Base-by-base conservation (phyloP, 2,329 filamentous ascomycete species). In the Phialocephala subalpina region DNA sequence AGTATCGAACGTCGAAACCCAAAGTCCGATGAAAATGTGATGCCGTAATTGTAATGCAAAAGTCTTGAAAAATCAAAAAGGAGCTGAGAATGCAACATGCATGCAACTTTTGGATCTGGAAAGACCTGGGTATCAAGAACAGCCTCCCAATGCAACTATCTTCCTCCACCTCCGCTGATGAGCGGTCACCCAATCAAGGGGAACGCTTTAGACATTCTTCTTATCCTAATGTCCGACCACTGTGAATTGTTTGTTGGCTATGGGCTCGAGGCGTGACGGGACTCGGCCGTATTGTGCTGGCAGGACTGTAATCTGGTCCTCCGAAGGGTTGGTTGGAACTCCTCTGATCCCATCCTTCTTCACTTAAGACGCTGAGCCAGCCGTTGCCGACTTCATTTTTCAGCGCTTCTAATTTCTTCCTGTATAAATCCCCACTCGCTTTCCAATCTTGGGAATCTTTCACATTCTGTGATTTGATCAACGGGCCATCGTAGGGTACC, bases 331-430 rank as follows among this genome's bases (percentile, higher is more conserved):
- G 68, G 36, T 73, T 70, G 8, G 67, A 38, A 52, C 69, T 70
- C 60, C 74, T 75, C 59, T 75, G 74, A 68, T 88, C 84, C 87
- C 87, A 90, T 49, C 81, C 84, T 77, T 96, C 92, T 73, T 97
- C 94, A 67, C 92, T 91, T 59, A 98, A 82, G 16, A 92, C 93
- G 69, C 90, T 94, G 45, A 99, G 85, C 86, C 97, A 99, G 42
- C 90, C 92, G 73, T 90, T 93, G 36, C 94, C 94, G 70, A 97
- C 90, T 74, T 95, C 93, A 74, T 91, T 91, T 67, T 94, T 90
- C 62, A 97, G 81, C 2, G 92, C 89, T 78, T 97, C 94, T 62
- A 98, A 91, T 78, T 96, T 96, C 77, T 92, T 92, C 64, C 92
- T 89, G 78, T 97, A 98, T 8, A 92, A 82, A 74, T 96, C 92